Evolutionary conservation across 345 rosid species (phyloP), one percentile per base, ranked within the genome.

Genomic region (Eucalyptus sp.): DNA sequence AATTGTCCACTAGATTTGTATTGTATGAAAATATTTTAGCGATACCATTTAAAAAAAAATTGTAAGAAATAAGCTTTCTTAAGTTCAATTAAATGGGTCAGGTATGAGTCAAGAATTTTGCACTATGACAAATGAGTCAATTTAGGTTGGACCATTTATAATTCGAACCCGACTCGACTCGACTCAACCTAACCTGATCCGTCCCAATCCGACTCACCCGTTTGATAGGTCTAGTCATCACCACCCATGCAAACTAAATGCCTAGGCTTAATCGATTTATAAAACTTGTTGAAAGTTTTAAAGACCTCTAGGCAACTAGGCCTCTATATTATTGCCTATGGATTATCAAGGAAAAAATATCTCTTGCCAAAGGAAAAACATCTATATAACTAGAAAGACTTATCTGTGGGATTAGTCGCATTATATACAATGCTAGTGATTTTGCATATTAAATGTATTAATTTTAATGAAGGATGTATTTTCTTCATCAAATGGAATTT

Each of bases 181-280:
- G 48, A 44, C 48, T 8, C 10, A 8, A 44, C 48, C 48, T 8
- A 1, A 44, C 10, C 8, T 0, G 44, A 43, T 43, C 0, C 54
- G 4, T 7, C 8, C 24, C 0, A 0, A 18, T 2, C 7, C 22
- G 0, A 51, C 3, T 8, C 24, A 52, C 24, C 18, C 3, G 0
- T 52, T 46, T 52, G 3, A 52, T 3, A 18, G 0, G 10, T 52
- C 1, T 52, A 22, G 13, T 56, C 12, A 56, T 56, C 1, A 8
- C 27, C 80, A 68, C 43, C 25, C 2, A 1, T 17, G 44, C 44
- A 33, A 0, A 31, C 13, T 6, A 68, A 33, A 33, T 68, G 80
- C 22, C 43, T 17, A 33, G 24, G 80, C 41, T 37, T 17, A 3
- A 68, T 2, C 0, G 3, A 68, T 31, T 68, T 33, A 68, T 33